These are phyloP conservation scores for Scolecobasidium constrictum DNA, from an alignment of 2,329 filamentous ascomycete species.

Conservation along the genomic window DNA sequence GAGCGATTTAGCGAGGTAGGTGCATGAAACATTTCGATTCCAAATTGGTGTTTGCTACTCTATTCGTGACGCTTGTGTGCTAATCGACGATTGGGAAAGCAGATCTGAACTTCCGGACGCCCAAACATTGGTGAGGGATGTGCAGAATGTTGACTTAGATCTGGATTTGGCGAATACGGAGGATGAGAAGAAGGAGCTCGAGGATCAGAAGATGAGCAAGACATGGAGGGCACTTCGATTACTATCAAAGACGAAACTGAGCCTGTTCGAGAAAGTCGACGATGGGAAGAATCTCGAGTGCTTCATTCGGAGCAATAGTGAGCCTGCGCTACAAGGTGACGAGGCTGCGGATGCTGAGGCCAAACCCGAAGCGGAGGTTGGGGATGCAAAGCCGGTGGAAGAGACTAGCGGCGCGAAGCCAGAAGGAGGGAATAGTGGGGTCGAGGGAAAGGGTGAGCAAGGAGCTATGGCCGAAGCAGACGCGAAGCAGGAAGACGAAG, in stretches of 20 bases:
- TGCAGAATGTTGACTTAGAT: slow-evolving; percentile 73
- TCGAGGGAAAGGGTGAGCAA: no score
- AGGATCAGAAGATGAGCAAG: slow-evolving; percentile 72
- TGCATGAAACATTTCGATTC: background rate
- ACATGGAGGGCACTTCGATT: slow-evolving; percentile 82
- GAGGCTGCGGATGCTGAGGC: background rate
- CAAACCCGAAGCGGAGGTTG: no score
- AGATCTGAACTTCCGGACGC: slow-evolving; percentile 3
- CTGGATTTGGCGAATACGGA: slow-evolving; percentile 66
- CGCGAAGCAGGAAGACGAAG: background rate
- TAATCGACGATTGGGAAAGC: no score
- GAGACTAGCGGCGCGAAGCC: no score
- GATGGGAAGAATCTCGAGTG: slow-evolving; percentile 58
- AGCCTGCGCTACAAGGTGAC: background rate
- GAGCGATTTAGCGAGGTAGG: no score
- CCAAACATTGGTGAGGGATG: slow-evolving; percentile 52
- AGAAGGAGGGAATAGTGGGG: no score
- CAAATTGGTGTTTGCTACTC: background rate
- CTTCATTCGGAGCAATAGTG: slow-evolving; percentile 29
- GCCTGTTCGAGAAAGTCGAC: slow-evolving; percentile 78
- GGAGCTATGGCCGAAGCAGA: background rate
- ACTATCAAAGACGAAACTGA: slow-evolving; percentile 61
- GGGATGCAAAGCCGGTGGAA: slow-evolving; percentile 17
- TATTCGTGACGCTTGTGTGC: no score
- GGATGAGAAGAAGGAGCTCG: slow-evolving; percentile 47